phyloP scores from a whole-genome alignment of 2,329 filamentous ascomycete genomes.

The Phialemoniopsis sp. region DNA sequence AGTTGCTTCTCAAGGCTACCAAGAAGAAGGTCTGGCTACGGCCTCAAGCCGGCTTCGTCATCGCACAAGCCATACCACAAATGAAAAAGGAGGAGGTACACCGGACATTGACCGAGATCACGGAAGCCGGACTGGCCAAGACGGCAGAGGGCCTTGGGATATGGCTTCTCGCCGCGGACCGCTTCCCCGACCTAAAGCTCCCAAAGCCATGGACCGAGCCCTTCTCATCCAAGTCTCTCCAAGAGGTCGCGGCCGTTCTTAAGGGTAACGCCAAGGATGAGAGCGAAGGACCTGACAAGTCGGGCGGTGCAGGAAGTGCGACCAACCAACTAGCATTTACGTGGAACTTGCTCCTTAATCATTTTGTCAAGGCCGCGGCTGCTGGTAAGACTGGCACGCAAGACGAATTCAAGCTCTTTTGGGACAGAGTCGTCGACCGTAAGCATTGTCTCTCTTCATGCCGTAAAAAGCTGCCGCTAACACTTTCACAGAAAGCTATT shows the following conservation, averaged over 20 bases:
- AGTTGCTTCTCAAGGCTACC: conserved; percentile 68
- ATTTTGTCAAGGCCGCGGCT: conserved; percentile 34
- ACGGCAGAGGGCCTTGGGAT: conserved; percentile 87
- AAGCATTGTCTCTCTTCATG: conserved; percentile 27
- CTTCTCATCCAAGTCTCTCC: conserved; percentile 63
- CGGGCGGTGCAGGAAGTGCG: no score
- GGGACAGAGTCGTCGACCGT: conserved; percentile 85
- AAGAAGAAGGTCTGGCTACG: conserved; percentile 85
- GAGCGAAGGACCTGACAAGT: no score
- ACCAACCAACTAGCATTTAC: conserved; percentile 49
- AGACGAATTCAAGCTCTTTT: conserved; percentile 68
- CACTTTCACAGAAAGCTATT: conserved; percentile 64
- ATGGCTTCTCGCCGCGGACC: conserved; percentile 69
- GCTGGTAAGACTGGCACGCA: conserved; percentile 16
- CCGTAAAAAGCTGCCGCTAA: conserved; percentile 13
- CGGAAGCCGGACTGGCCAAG: conserved; percentile 60
- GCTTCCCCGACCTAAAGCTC: conserved; percentile 60
- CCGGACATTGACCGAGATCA: conserved; percentile 55
- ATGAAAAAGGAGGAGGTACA: conserved; percentile 55
- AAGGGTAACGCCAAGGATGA: conserved; percentile 64
- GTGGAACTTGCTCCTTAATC: conserved; percentile 73
- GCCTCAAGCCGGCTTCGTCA: conserved; percentile 79
- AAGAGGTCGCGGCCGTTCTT: conserved; percentile 69
- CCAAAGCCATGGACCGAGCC: conserved; percentile 79
- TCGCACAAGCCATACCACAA: conserved; percentile 68